phyloP scores from a whole-genome alignment of 1,284 basidiomycete species.

The Porogramme epimiltina region DNA sequence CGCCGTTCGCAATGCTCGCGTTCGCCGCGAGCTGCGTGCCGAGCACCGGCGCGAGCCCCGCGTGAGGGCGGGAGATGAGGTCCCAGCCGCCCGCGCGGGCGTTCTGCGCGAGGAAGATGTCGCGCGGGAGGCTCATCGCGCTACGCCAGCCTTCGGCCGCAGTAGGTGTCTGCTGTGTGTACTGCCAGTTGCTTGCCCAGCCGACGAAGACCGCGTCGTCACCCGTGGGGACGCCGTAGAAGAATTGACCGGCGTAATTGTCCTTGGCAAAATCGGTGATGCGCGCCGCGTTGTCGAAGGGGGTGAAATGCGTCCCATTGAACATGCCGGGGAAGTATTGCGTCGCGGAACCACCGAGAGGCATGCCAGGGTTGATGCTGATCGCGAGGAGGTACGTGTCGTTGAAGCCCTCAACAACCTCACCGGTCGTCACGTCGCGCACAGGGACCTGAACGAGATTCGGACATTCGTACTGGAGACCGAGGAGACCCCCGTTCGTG shows the following conservation, averaged over 20 bases:
- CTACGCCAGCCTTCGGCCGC: constrained; percentile 20
- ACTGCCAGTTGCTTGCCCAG: constrained; percentile 19
- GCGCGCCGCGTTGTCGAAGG: constrained; percentile 10
- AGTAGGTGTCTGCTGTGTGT: constrained; percentile 13
- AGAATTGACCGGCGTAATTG: constrained; percentile 22
- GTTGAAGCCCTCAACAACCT: not conserved
- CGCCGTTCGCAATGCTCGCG: not conserved
- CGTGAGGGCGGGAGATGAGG: constrained; percentile 13
- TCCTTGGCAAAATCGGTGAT: constrained; percentile 19
- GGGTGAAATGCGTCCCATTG: constrained; percentile 17
- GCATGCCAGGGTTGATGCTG: constrained; percentile 18
- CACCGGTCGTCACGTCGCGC: not conserved
- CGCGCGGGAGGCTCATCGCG: constrained; percentile 16
- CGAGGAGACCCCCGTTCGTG: constrained; percentile 11
- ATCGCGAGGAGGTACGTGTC: constrained; percentile 4
- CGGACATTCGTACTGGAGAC: constrained; percentile 17
- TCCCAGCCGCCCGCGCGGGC: constrained; percentile 11
- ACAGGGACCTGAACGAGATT: constrained; percentile 19
- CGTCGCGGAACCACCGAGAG: constrained; percentile 15
- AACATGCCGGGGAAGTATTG: constrained; percentile 20
- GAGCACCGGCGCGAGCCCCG: constrained; percentile 8
- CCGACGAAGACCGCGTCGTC: constrained; percentile 14
- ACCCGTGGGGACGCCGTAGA: constrained; percentile 13
- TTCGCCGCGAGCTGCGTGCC: constrained; percentile 2
- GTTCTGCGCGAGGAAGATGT: constrained; percentile 10